A percentile compares a stretch with the other conserved stretches of the same genome.
Evolutionary conservation across 371 early-diverging fungal species (phyloP).

Genomic region (Lichtheimia ornata): DNA sequence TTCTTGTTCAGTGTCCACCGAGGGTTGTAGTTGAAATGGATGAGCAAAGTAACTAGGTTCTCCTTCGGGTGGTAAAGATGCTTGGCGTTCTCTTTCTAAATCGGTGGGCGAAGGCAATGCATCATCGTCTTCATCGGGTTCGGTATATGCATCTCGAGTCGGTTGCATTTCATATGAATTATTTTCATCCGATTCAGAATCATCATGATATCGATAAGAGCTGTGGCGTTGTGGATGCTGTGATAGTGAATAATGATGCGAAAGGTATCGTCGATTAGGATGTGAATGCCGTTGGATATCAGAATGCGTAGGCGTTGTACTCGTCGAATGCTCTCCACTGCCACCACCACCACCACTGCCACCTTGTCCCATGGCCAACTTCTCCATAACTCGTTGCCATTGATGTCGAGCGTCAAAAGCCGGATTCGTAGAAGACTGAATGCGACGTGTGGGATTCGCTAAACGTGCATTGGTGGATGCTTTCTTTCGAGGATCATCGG

Average conservation of each 20-base stretch:
- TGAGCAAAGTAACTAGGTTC: slow-evolving; percentile 21
- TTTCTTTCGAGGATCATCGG: slow-evolving; percentile 23
- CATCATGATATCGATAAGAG: background rate
- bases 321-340: background rate
- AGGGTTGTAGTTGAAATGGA: slow-evolving; percentile 14
- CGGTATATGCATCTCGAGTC: background rate
- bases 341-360: too few species aligned
- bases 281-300: background rate
- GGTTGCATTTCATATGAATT: background rate
- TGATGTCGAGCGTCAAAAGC: slow-evolving; percentile 36
- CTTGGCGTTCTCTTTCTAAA: slow-evolving; percentile 9
- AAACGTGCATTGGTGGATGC: slow-evolving; percentile 11
- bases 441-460: background rate
- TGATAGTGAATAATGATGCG: too few species aligned
- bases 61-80: background rate
- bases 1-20: background rate
- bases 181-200: background rate
- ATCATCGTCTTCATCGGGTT: slow-evolving; percentile 11
- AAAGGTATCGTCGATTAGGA: background rate
- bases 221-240: background rate
- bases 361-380: slow-evolving; percentile 9
- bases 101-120: slow-evolving; percentile 19
- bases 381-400: slow-evolving; percentile 33
- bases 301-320: background rate
- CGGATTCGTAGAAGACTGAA: background rate